These are phyloP conservation scores for Astrocystis sublimbata DNA, from an alignment of 495 filamentous ascomycete genomes.

Conservation along the genomic window DNA sequence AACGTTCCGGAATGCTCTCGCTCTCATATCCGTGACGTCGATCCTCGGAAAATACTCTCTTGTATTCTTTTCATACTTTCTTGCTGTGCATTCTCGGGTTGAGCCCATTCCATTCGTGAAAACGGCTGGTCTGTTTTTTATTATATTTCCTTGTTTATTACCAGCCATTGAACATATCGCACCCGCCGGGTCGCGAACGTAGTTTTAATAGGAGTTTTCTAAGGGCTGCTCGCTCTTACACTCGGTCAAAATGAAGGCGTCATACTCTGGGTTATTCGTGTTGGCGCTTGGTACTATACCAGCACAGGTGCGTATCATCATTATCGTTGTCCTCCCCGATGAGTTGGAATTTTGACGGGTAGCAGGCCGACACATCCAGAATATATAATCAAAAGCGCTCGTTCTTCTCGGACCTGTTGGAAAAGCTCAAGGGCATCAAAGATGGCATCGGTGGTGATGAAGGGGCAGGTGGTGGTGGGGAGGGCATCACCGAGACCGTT, in stretches of 20 bases:
- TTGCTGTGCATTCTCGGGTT: constrained; percentile 25
- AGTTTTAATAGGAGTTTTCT: constrained; percentile 17
- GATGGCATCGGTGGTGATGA: constrained; percentile 16
- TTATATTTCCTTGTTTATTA: constrained; percentile 18
- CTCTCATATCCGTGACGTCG: constrained; percentile 18
- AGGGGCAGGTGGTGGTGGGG: constrained; percentile 8
- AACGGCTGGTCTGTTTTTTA: constrained; percentile 41
- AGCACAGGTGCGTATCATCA: constrained; percentile 38
- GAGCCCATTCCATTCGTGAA: constrained; percentile 31
- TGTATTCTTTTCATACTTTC: constrained; percentile 12
- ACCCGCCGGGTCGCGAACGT: constrained; percentile 10
- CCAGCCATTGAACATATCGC: constrained; percentile 4
- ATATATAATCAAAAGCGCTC: constrained; percentile 33
- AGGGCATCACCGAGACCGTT: constrained; percentile 44
- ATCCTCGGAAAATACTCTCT: not conserved
- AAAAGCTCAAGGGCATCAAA: constrained; percentile 21
- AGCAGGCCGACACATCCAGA: constrained; percentile 39
- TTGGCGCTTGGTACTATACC: constrained; percentile 39
- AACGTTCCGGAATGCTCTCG: constrained; percentile 35
- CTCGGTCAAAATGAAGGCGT: constrained; percentile 41
- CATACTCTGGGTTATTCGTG: constrained; percentile 32
- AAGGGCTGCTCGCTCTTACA: constrained; percentile 19
- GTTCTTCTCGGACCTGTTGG: constrained; percentile 26
- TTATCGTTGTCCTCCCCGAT: not conserved
- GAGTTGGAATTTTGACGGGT: constrained; percentile 14